phyloP scores from a whole-genome alignment of 441 rosid genomes.

The Daphne laureola region DNA sequence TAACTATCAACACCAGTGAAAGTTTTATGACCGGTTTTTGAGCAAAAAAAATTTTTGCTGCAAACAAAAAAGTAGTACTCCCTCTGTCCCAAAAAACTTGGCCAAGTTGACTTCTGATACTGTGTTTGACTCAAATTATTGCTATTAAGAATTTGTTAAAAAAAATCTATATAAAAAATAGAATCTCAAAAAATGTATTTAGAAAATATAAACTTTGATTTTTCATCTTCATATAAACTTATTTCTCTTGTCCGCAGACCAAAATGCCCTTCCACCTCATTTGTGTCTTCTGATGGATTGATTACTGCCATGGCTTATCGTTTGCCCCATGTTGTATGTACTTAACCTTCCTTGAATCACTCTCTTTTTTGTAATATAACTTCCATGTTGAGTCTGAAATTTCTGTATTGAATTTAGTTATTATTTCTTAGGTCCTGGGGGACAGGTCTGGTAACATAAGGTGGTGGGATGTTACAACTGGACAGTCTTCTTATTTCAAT shows the following conservation, averaged over 20 bases:
- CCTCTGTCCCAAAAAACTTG: too few relatives aligned
- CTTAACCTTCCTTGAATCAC: slow-evolving; percentile 12
- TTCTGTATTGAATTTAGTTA: slow-evolving; percentile 18
- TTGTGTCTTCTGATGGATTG: slow-evolving; percentile 86
- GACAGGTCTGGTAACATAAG: slow-evolving; percentile 93
- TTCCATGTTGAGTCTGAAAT: slow-evolving; percentile 10
- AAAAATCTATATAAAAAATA: too few relatives aligned
- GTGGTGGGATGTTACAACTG: slow-evolving; percentile 99
- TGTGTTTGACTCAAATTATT: too few relatives aligned
- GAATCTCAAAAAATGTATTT: too few relatives aligned
- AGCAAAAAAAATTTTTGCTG: too few relatives aligned
- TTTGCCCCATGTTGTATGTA: slow-evolving; percentile 92
- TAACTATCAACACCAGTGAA: too few relatives aligned
- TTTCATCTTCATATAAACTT: not conserved
- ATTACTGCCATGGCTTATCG: slow-evolving; percentile 99
- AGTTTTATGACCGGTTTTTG: too few relatives aligned
- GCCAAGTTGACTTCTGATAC: too few relatives aligned
- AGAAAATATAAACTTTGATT: too few relatives aligned
- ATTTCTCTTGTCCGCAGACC: slow-evolving; percentile 55
- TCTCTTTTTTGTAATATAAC: slow-evolving; percentile 11
- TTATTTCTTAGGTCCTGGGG: slow-evolving; percentile 88
- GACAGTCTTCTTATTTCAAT: slow-evolving; percentile 91
- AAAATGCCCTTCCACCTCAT: slow-evolving; percentile 97
- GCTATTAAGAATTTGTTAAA: too few relatives aligned
- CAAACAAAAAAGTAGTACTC: too few relatives aligned